Evolutionary conservation across 768 basidiomycete genomes (phyloP).

Genomic region (Boletus rubroflammeus): DNA sequence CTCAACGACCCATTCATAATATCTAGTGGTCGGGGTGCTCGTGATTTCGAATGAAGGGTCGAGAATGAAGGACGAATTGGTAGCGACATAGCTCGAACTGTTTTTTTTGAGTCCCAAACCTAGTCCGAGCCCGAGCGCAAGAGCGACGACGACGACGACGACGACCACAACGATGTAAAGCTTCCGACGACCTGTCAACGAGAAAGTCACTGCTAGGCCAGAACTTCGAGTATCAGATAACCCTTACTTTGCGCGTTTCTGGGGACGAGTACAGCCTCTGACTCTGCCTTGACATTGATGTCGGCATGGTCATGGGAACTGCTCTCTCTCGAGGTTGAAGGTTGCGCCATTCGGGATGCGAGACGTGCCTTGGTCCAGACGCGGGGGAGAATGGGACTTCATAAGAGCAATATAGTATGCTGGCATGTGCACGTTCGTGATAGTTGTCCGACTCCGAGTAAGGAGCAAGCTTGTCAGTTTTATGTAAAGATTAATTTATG

Average conservation of each 20-base stretch:
- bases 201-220: background rate
- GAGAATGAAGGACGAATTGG: conserved; percentile 30
- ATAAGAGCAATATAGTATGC: conserved; percentile 8
- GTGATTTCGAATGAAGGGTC: conserved; percentile 27
- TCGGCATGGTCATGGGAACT: conserved; percentile 2
- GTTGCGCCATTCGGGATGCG: conserved; percentile 6
- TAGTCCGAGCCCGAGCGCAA: conserved; percentile 29
- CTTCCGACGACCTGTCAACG: conserved; percentile 19
- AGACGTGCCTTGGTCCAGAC: background rate
- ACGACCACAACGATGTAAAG: conserved; percentile 15
- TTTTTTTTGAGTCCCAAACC: conserved; percentile 27
- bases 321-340: background rate
- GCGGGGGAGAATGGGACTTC: background rate
- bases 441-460: background rate
- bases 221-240: background rate
- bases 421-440: conserved; percentile 14
- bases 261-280: background rate
- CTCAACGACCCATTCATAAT: conserved; percentile 41
- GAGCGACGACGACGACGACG: conserved; percentile 16
- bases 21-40: conserved; percentile 37
- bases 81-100: conserved; percentile 12
- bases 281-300: conserved; percentile 1
- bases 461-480: too few relatives aligned
- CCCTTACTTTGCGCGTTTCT: conserved; percentile 6
- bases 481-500: too few relatives aligned